Base-by-base conservation (phyloP, 345 rosid species). In the Adansonia digitata region DNA sequence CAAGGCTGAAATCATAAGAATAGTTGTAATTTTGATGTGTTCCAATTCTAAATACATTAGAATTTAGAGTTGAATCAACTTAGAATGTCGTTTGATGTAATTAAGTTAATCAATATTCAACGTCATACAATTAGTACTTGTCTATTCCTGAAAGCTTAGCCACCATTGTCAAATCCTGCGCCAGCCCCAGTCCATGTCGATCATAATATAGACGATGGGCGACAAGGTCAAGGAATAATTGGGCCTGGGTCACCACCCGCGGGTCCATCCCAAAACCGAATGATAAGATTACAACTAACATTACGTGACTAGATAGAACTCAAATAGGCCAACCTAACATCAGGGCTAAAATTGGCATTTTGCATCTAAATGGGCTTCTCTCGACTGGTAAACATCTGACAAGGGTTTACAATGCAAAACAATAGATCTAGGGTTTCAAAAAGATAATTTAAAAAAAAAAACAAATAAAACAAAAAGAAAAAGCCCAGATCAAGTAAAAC, bases 401-500 rank as follows among this genome's bases (percentile, higher is more conserved):
- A 26, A 11, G 2, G 51, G 51, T 72, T 72, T 20, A 40, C 49
- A 56, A 55, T 24, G 12, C 24, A 53, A 43, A 31, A 24, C 39
- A 22, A 0, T 7, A 61, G 61, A 72, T 49, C 72, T 52, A 51
- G 68, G 72, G 61, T 59, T 75, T 35, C 52, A 53, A 8, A 37
- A 39, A 5, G 0, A 18, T 6, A 22, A 22, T 49, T 18, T 45
- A 2, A 0, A 0, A 0, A 35, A 37, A 35, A 31, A 71, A 34
- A 20, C 1, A 39, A 46, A 42, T 4, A 42, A 39, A 56, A 0
- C 18, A 17, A 49, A 69, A 39, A 31, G 35, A 68, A 20, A 9
- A 51, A 34, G 81, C 62, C 60, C 82, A 64, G 62, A 77, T 35
- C n/a, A 34, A 37, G 51, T 5, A 62, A 51, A 46, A 12, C 42